Conservation (phyloP, 2,329 filamentous ascomycete genomes). For the Ceratocystis albifundus region DNA sequence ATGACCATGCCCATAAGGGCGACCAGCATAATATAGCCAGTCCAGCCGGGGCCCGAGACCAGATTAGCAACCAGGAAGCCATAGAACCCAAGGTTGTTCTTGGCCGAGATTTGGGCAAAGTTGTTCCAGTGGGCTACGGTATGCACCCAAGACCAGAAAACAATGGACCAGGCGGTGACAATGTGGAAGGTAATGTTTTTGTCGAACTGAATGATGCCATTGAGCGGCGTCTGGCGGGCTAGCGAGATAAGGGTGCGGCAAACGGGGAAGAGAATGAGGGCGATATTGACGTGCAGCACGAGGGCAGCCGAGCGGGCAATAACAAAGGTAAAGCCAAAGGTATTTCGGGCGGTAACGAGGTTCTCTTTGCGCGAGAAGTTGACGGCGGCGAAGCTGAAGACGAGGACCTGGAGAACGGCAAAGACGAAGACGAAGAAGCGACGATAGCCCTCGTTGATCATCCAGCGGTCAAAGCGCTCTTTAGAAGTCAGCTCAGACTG, state of each 20-base stretch:
- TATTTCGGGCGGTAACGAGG: conserved; percentile 51
- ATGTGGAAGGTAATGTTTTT: conserved; percentile 87
- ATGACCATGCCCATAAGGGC: conserved; percentile 66
- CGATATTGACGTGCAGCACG: conserved; percentile 70
- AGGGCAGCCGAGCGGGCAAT: conserved; percentile 66
- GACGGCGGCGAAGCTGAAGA: conserved; percentile 70
- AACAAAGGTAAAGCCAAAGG: conserved; percentile 63
- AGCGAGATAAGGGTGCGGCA: conserved; percentile 77
- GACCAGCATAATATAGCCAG: conserved; percentile 72
- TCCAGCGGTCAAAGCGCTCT: conserved; percentile 73
- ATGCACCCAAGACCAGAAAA: conserved; percentile 80
- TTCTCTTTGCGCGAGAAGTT: conserved; percentile 72
- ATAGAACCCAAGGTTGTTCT: conserved; percentile 65
- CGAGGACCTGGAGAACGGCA: conserved; percentile 58
- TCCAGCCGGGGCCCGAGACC: conserved; percentile 70
- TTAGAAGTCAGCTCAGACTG: conserved; percentile 55
- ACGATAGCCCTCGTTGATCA: conserved; percentile 79
- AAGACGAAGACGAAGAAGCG: conserved; percentile 70
- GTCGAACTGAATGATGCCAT: conserved; percentile 78
- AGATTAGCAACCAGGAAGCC: conserved; percentile 70
- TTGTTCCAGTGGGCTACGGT: conserved; percentile 83
- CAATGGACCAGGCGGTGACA: conserved; percentile 72
- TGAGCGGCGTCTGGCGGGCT: conserved; percentile 65
- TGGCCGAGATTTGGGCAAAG: conserved; percentile 62
- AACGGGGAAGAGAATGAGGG: conserved; percentile 67